Evolutionary conservation across 257 asterid genomes (phyloP), one percentile per base, ranked within the genome.

Genomic region (Hygrophila difformis): DNA sequence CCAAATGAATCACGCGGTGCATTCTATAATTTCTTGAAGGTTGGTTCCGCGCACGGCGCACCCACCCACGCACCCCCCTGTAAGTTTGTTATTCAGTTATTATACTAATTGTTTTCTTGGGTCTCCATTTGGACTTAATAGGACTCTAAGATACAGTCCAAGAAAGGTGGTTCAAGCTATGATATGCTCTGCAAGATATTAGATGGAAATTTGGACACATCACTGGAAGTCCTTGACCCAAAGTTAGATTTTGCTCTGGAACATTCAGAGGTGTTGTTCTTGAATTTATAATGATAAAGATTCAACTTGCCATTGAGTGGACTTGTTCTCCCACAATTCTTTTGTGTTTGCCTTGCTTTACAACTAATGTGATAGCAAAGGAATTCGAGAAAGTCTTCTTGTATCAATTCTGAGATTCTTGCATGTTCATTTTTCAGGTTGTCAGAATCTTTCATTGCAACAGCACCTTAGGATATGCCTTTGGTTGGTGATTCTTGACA

Each of bases 181-280:
- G 89, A 75, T 59, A 39, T 67, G 17, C 76, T 89, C 42, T 65
- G 86, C 70, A 68, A 59, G 62, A 70, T 82, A 54, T 51, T 89
- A 37, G 81, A 68, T 56, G 81, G 78, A 20, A 74, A 68, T 62
- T 60, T 68, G 59, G 71, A 41, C 21, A 49, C 69, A 36, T 73
- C 94, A 46, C 44, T 44, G 51, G 80, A 69, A 56, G 53, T 63
- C 28, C 76, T 74, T 14, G 69, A 76, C 71, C 75, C 87, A 39
- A 82, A 74, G 63, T 29, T 70, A 34, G 60, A 73, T 77, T 82
- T 85, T 61, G 76, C 85, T 12, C 53, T 89, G 62, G 84, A 89
- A 67, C 93, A 89, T 74, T 77, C 92, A 4, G 80, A 71, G 94
- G 98, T 85, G 75, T n/a, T n/a, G n/a, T n/a, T n/a, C 7, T n/a